Conservation (phyloP, 2,329 filamentous ascomycete species). For the Aspergillus thermomutatus region DNA sequence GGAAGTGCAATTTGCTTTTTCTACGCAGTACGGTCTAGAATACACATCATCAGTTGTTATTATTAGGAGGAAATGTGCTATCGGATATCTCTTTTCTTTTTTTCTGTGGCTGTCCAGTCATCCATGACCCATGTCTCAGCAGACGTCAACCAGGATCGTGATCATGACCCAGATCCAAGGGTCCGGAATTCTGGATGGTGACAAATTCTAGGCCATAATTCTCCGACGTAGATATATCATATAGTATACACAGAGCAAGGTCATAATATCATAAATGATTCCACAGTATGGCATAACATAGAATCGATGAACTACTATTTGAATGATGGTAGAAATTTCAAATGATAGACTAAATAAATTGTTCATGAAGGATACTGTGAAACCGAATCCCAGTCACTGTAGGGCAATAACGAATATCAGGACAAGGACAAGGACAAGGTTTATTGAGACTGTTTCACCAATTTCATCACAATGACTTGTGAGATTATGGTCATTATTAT, state of each 20-base stretch:
- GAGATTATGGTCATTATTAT: too few species aligned
- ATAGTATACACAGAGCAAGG: not conserved
- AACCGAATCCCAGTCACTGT: not conserved
- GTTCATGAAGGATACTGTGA: not conserved
- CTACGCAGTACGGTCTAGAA: not conserved
- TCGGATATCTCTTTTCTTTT: not conserved
- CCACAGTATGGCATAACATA: not conserved
- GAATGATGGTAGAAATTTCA: not conserved
- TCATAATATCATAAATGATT: not conserved
- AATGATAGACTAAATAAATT: not conserved
- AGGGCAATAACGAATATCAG: not conserved
- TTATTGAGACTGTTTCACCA: not conserved
- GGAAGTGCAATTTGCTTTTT: not conserved
- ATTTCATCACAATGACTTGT: not conserved
- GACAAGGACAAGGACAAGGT: not conserved
- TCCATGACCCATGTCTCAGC: not conserved
- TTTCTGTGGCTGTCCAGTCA: not conserved
- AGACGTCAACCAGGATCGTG: too few species aligned
- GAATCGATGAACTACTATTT: not conserved
- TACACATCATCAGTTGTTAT: not conserved
- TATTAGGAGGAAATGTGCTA: too few species aligned
- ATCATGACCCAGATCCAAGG: not conserved
- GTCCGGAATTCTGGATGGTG: not conserved
- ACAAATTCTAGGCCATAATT: not conserved
- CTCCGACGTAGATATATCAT: not conserved